Conservation (phyloP, 768 basidiomycete species). For the Hysterangium stoloniferum region DNA sequence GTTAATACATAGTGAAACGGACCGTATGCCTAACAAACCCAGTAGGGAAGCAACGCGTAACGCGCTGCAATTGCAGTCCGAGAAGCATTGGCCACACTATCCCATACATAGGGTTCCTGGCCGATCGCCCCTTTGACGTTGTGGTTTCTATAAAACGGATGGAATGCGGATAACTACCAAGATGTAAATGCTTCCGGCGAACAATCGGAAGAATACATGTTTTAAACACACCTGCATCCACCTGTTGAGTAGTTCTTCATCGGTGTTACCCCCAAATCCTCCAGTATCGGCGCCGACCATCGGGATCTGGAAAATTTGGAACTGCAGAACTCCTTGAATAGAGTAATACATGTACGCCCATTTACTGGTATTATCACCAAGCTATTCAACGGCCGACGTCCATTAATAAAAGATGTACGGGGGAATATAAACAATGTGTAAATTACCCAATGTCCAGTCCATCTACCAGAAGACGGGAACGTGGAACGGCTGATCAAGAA, state of each 20-base stretch:
- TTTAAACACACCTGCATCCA: slow-evolving; percentile 62
- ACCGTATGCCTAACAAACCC: slow-evolving; percentile 38
- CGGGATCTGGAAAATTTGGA: slow-evolving; percentile 78
- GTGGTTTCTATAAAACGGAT: slow-evolving; percentile 79
- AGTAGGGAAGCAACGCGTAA: slow-evolving; percentile 70
- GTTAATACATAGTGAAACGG: no score
- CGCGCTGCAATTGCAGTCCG: slow-evolving; percentile 63
- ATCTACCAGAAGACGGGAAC: slow-evolving; percentile 58
- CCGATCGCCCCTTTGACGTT: slow-evolving; percentile 54
- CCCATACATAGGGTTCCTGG: slow-evolving; percentile 82
- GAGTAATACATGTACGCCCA: slow-evolving; percentile 67
- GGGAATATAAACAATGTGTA: background rate
- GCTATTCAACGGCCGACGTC: no score
- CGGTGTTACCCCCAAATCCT: slow-evolving; percentile 59
- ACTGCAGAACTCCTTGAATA: slow-evolving; percentile 72
- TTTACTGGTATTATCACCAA: slow-evolving; percentile 70
- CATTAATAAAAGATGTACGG: no score
- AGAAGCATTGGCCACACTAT: slow-evolving; percentile 67
- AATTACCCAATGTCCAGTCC: slow-evolving; percentile 66
- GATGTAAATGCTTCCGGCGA: no score
- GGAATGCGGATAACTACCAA: slow-evolving; percentile 55
- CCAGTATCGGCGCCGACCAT: slow-evolving; percentile 79
- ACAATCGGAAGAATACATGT: background rate
- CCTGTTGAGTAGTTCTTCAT: slow-evolving; percentile 75
- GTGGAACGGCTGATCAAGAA: slow-evolving; percentile 68